A percentile compares a stretch with the other conserved stretches of the same genome.
phyloP scores from a whole-genome alignment of 495 filamentous ascomycete species.

The Xylona heveae region DNA sequence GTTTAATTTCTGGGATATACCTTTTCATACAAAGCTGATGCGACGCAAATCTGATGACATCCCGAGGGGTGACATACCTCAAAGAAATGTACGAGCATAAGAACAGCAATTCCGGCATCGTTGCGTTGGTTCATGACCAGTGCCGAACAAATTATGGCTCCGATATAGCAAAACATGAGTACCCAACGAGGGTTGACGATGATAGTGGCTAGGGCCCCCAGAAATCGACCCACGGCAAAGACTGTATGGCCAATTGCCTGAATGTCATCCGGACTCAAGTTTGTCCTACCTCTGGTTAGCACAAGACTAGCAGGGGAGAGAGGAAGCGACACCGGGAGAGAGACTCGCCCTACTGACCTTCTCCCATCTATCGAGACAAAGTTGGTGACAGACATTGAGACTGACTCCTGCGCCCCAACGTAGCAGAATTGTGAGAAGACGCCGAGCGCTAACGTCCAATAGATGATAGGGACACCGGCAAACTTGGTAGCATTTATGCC shows the following conservation, averaged over 20 bases:
- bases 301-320: too few relatives aligned
- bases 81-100: slow-evolving; percentile 36
- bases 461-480: slow-evolving; percentile 26
- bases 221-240: slow-evolving; percentile 41
- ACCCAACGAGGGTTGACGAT: slow-evolving; percentile 40
- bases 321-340: slow-evolving; percentile 11
- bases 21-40: too few relatives aligned
- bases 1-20: slow-evolving; percentile 4
- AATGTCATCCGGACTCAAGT: slow-evolving; percentile 20
- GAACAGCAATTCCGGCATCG: slow-evolving; percentile 23
- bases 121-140: slow-evolving; percentile 32
- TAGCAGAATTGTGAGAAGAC: slow-evolving; percentile 42
- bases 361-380: slow-evolving; percentile 15
- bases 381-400: slow-evolving; percentile 26
- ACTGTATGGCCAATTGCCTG: slow-evolving; percentile 33
- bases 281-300: slow-evolving; percentile 6
- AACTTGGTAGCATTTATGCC: slow-evolving; percentile 27
- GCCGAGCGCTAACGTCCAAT: slow-evolving; percentile 32
- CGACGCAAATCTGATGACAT: too few relatives aligned
- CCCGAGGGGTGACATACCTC: slow-evolving; percentile 16
- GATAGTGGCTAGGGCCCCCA: slow-evolving; percentile 30
- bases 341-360: slow-evolving; percentile 10
- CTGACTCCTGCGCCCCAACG: slow-evolving; percentile 40
- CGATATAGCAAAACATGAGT: slow-evolving; percentile 32
- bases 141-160: slow-evolving; percentile 30